Percentiles rank a stretch among this genome's conserved stretches.
Evolutionary conservation across 768 basidiomycete species (phyloP).

Genomic region (Mycena vitilis): DNA sequence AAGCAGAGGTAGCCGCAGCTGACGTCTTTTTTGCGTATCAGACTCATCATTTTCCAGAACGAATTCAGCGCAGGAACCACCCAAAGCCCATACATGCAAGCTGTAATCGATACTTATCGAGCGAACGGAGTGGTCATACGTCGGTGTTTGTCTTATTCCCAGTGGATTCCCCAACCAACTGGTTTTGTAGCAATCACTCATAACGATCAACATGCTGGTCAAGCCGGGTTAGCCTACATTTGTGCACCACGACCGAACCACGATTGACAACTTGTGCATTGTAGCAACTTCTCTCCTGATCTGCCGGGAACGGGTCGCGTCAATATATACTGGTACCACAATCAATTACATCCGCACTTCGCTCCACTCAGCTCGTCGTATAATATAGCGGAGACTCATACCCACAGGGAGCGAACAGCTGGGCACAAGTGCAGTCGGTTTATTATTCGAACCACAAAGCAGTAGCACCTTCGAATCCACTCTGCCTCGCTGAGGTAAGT

Average conservation of each 20-base stretch:
- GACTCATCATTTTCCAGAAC: constrained; percentile 43
- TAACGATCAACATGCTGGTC: constrained; percentile 62
- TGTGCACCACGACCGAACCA: not conserved
- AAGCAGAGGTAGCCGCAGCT: constrained; percentile 53
- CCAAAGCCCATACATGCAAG: constrained; percentile 63
- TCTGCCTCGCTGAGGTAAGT: constrained; percentile 61
- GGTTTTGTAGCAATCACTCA: constrained; percentile 55
- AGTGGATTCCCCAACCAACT: not conserved
- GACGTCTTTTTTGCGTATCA: not conserved
- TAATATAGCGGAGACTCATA: constrained; percentile 60
- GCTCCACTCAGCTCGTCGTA: not conserved
- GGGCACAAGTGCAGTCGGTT: constrained; percentile 62
- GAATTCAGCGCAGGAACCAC: constrained; percentile 59
- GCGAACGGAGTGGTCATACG: constrained; percentile 61
- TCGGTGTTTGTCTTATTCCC: constrained; percentile 39
- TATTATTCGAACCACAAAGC: constrained; percentile 59
- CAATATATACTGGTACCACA: constrained; percentile 59
- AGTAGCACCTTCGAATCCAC: constrained; percentile 58
- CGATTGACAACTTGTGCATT: not conserved
- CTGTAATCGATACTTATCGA: constrained; percentile 57
- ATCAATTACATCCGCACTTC: not conserved
- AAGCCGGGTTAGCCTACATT: constrained; percentile 43
- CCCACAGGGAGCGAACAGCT: constrained; percentile 59
- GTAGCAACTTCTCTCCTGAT: constrained; percentile 61
- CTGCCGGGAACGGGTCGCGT: constrained; percentile 55